A percentile compares a stretch with the other conserved stretches of the same genome.
Conservation (phyloP, 306 rosid species). For the Begonia peltatifolia region DNA sequence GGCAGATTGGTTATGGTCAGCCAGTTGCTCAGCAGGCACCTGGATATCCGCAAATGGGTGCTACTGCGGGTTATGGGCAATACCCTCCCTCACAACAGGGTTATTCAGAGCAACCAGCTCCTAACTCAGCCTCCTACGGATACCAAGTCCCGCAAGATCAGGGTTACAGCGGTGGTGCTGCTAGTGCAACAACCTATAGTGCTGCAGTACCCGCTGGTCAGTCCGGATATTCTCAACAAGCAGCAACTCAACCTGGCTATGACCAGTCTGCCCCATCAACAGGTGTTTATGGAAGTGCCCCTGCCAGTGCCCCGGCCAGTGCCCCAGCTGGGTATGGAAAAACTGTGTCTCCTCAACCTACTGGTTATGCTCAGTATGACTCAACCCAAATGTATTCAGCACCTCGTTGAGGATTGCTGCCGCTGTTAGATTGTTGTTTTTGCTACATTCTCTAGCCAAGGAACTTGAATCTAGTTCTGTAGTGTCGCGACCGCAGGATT, state of each 20-base stretch:
- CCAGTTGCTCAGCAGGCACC: constrained; percentile 51
- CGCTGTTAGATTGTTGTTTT: no score
- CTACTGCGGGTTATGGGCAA: constrained; percentile 48
- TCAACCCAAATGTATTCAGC: constrained; percentile 66
- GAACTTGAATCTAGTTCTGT: no score
- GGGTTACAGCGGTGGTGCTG: constrained; percentile 30
- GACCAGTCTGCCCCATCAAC: constrained; percentile 58
- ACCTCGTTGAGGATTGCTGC: constrained; percentile 28
- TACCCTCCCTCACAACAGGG: constrained; percentile 71
- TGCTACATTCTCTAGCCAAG: no score
- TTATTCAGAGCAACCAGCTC: constrained; percentile 72
- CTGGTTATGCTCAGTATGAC: constrained; percentile 67
- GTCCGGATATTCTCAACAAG: constrained; percentile 61
- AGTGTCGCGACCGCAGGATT: no score
- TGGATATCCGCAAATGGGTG: constrained; percentile 46
- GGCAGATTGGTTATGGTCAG: constrained; percentile 54
- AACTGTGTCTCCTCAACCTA: constrained; percentile 78
- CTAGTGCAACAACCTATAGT: constrained; percentile 29
- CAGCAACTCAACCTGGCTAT: constrained; percentile 48
- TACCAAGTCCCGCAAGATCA: constrained; percentile 86
- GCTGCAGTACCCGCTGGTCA: constrained; percentile 38
- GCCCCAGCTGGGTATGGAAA: constrained; percentile 60
- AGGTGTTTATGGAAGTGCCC: constrained; percentile 48
- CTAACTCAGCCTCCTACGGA: constrained; percentile 52
- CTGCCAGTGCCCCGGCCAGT: constrained; percentile 11